These are phyloP conservation scores for Neonectria punicea DNA, from an alignment of 2,329 filamentous ascomycete genomes.

Conservation along the genomic window DNA sequence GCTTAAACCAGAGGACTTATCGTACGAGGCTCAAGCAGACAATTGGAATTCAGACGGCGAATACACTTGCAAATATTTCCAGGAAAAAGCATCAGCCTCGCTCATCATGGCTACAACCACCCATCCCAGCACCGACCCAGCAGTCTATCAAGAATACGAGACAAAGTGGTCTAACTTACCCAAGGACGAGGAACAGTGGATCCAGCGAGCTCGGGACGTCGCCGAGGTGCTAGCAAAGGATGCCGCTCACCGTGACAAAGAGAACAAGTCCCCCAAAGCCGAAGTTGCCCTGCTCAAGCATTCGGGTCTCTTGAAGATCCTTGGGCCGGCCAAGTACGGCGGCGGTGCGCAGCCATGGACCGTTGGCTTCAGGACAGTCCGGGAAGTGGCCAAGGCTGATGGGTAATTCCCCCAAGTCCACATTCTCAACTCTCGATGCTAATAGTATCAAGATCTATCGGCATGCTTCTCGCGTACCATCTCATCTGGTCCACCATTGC, in stretches of 20 bases:
- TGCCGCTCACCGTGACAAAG: slow-evolving; percentile 49
- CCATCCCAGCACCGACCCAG: slow-evolving; percentile 47
- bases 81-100: neutral
- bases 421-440: neutral
- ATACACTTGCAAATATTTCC: neutral
- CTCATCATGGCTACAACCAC: slow-evolving; percentile 10
- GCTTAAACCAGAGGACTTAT: neutral
- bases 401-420: slow-evolving; percentile 52
- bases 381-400: slow-evolving; percentile 72
- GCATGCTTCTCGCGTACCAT: slow-evolving; percentile 74
- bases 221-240: slow-evolving; percentile 49
- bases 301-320: slow-evolving; percentile 52
- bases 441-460: slow-evolving; percentile 58
- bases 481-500: slow-evolving; percentile 71
- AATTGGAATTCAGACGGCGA: neutral
- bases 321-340: slow-evolving; percentile 53
- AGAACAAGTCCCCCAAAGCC: slow-evolving; percentile 53
- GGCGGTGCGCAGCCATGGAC: slow-evolving; percentile 57
- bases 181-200: slow-evolving; percentile 47
- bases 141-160: slow-evolving; percentile 51
- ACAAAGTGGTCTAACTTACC: slow-evolving; percentile 50
- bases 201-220: slow-evolving; percentile 53
- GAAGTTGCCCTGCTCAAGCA: slow-evolving; percentile 55
- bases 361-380: slow-evolving; percentile 67
- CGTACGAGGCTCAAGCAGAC: neutral